Base-by-base conservation (phyloP, 495 filamentous ascomycete genomes). In the Hypoxylon intermedium region DNA sequence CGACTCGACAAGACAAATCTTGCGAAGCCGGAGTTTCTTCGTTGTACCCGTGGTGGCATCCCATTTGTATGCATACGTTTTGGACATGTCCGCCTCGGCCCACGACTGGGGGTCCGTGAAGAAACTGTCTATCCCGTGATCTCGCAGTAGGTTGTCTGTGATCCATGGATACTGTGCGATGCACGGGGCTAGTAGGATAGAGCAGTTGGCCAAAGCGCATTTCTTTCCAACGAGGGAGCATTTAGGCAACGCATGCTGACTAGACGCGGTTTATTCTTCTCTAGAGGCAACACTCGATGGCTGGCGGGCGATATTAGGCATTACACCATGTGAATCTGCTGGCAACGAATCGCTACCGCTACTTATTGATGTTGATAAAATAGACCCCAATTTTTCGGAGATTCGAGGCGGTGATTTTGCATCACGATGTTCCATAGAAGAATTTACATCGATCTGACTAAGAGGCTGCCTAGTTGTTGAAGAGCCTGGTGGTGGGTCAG, bases 1-100 rank as follows among this genome's bases (percentile, higher is more conserved):
- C 9, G 74, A 46, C 45, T 84, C 81, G 0, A 84, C 77, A 0
- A 84, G 70, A 3, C 73, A 71, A 21, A 82, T 70, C 63, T 74
- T 80, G 11, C 69, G 67, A 1, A 65, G 64, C 5, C 60, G 64
- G 6, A 48, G 34, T 6, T 28, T 43, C 36, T 69, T 74, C 7
- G 67, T 71, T 20, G 59, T 58, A 9, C 69, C 73, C 9, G 81
- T 58, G 4, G 76, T 75, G 9, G 71, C 49, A 19, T 57, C 47
- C 36, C 23, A 31, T 59, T 52, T 40, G 12, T 16, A 54, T 30
- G 55, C 46, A 36, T 7, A 53, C 38, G 13, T 28, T 40, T 38
- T 34, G 30, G 37, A 58, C 1, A 11, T 50, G 42, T 20, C 26
- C 40, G 40, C 52, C 16, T 34, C 53, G 13, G n/a, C 53, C 76